phyloP scores from a whole-genome alignment of 768 basidiomycete species.

The Rhodotorula toruloides region DNA sequence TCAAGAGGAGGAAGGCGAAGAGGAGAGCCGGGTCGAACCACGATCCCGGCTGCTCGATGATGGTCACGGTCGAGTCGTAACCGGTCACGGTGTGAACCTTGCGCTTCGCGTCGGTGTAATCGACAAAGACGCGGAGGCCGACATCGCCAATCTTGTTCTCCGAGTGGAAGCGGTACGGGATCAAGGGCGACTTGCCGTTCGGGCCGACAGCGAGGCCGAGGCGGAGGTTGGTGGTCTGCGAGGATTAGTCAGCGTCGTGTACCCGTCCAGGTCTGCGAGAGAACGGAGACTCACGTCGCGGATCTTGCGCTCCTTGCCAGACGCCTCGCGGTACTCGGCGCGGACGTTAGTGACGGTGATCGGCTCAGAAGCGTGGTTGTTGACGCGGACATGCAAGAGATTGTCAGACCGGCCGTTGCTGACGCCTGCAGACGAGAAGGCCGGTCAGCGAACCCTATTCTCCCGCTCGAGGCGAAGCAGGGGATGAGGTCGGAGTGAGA shows the following conservation, averaged over 20 bases:
- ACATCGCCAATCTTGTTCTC: conserved; percentile 35
- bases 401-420: conserved; percentile 7
- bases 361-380: conserved; percentile 7
- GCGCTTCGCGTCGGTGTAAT: conserved; percentile 16
- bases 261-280: not conserved
- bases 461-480: no score
- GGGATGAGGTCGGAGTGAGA: no score
- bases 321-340: conserved; percentile 7
- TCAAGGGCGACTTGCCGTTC: no score
- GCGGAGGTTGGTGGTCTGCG: not conserved
- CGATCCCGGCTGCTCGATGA: conserved; percentile 46
- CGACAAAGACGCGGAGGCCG: conserved; percentile 26
- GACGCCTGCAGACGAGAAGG: not conserved
- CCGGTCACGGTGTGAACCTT: conserved; percentile 39
- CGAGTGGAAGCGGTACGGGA: conserved; percentile 14
- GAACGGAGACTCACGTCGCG: conserved; percentile 10
- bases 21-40: conserved; percentile 48
- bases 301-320: not conserved
- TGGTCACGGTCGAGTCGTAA: conserved; percentile 47
- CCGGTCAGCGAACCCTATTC: not conserved
- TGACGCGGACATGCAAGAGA: conserved; percentile 4
- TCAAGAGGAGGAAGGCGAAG: conserved; percentile 47
- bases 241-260: not conserved
- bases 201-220: not conserved
- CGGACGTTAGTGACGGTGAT: conserved; percentile 4